These are phyloP conservation scores for Diatrype stigma DNA, from an alignment of 2,329 filamentous ascomycete species.

Conservation along the genomic window DNA sequence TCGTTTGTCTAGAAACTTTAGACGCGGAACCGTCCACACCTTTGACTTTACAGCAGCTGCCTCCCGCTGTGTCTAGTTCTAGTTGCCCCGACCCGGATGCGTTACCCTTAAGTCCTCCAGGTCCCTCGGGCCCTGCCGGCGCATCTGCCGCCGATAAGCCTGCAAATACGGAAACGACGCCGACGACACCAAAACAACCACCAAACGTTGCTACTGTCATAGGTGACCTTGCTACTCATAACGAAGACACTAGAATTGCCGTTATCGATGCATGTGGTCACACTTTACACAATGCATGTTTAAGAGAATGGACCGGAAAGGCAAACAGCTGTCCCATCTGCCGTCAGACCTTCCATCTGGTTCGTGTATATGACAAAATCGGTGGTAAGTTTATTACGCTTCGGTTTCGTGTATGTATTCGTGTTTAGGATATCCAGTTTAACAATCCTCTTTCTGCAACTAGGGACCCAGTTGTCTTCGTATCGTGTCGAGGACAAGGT, in stretches of 20 bases:
- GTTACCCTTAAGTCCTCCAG: not conserved
- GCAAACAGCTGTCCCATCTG: conserved; percentile 98
- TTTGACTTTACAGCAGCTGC: conserved; percentile 18
- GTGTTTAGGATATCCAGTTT: conserved; percentile 8
- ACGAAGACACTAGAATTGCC: conserved; percentile 46
- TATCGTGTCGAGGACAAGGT: conserved; percentile 75
- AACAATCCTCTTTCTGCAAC: conserved; percentile 9
- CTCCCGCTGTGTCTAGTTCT: conserved; percentile 10
- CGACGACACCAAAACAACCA: no score
- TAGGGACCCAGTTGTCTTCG: conserved; percentile 52
- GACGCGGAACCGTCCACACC: conserved; percentile 24
- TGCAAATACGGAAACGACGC: no score
- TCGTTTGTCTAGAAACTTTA: conserved; percentile 64
- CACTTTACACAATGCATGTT: conserved; percentile 85
- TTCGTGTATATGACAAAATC: conserved; percentile 75
- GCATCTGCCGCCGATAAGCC: conserved; percentile 7
- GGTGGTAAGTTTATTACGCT: conserved; percentile 61
- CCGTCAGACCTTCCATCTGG: conserved; percentile 83
- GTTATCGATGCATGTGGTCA: conserved; percentile 77
- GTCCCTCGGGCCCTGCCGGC: not conserved
- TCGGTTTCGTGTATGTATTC: not conserved
- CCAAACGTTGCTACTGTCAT: no score
- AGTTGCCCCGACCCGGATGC: conserved; percentile 3
- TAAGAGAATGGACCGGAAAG: conserved; percentile 91
- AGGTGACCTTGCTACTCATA: not conserved